Conservation (phyloP, 805 yeast species). For the Ogataea naganishii region DNA sequence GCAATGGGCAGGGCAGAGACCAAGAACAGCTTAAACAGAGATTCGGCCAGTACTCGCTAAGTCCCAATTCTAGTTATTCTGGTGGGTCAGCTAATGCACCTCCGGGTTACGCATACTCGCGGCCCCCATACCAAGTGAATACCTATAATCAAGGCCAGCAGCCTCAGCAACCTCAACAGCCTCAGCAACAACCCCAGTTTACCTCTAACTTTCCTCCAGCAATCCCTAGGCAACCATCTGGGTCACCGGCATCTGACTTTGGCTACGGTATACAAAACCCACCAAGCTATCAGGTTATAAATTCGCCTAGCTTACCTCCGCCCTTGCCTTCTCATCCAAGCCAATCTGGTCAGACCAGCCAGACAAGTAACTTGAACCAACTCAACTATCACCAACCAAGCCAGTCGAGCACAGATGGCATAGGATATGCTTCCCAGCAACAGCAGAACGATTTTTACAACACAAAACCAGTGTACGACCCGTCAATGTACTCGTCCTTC, state of each 20-base stretch:
- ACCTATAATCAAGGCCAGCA: background rate
- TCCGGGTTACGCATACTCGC: too few species aligned
- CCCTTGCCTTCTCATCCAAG: background rate
- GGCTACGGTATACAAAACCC: too few species aligned
- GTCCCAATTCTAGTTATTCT: conserved; percentile 6
- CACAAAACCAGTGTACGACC: conserved; percentile 43
- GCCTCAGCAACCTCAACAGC: background rate
- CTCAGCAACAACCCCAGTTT: conserved; percentile 1
- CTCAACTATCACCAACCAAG: conserved; percentile 4
- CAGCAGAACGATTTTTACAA: conserved; percentile 33
- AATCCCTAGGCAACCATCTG: background rate
- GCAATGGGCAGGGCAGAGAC: conserved; percentile 11
- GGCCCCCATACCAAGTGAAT: too few species aligned
- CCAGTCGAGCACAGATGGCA: conserved; percentile 1
- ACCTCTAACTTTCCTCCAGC: conserved; percentile 1
- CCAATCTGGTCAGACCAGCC: conserved; percentile 2
- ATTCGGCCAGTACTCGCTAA: conserved; percentile 9
- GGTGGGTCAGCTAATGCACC: too few species aligned
- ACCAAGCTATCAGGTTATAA: too few species aligned
- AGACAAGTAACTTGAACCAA: background rate
- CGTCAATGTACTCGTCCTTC: conserved; percentile 33
- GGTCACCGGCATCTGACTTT: conserved; percentile 1
- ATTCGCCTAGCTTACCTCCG: conserved; percentile 2
- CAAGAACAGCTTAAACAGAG: conserved; percentile 13
- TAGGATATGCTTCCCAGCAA: too few species aligned